A percentile compares a stretch with the other conserved stretches of the same genome.
Evolutionary conservation across 345 rosid genomes (phyloP).

Genomic region (Streptanthus diversifolius): DNA sequence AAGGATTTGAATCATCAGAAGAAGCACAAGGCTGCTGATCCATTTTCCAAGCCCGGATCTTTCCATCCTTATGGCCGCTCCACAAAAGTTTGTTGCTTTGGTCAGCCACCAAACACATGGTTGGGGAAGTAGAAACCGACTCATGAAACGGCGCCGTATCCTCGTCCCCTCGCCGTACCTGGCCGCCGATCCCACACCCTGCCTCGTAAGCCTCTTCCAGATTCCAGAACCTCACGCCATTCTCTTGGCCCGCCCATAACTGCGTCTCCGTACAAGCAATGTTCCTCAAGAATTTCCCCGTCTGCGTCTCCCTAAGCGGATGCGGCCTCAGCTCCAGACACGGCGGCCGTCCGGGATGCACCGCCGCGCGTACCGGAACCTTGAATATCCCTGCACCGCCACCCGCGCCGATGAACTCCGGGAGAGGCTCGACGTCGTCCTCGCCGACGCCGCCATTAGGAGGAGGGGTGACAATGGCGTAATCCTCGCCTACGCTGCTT

Average conservation of each 20-base stretch:
- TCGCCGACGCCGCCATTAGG: background rate
- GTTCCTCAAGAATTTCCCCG: constrained; percentile 71
- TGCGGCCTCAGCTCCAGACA: constrained; percentile 84
- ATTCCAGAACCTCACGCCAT: constrained; percentile 78
- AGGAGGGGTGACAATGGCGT: constrained; percentile 34
- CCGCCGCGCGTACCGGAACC: constrained; percentile 58
- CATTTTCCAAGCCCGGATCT: constrained; percentile 78
- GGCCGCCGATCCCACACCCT: constrained; percentile 57
- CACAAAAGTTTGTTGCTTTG: constrained; percentile 56
- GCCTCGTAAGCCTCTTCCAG: constrained; percentile 55
- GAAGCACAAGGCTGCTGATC: constrained; percentile 38
- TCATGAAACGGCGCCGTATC: constrained; percentile 95
- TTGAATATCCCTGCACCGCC: constrained; percentile 54
- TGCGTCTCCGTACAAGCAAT: constrained; percentile 78
- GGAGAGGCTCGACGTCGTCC: constrained; percentile 38
- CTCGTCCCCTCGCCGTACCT: constrained; percentile 80
- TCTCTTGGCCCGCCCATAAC: constrained; percentile 92
- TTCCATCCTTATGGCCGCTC: constrained; percentile 94
- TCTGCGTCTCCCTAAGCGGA: constrained; percentile 90
- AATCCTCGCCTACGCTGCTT: background rate
- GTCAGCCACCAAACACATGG: constrained; percentile 68
- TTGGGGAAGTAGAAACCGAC: constrained; percentile 63
- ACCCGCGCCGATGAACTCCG: constrained; percentile 56
- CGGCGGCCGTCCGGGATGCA: constrained; percentile 75
- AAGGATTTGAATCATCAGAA: constrained; percentile 32